Base-by-base conservation (phyloP, 305 asterid genomes). In the Stenogyne calaminthoides region DNA sequence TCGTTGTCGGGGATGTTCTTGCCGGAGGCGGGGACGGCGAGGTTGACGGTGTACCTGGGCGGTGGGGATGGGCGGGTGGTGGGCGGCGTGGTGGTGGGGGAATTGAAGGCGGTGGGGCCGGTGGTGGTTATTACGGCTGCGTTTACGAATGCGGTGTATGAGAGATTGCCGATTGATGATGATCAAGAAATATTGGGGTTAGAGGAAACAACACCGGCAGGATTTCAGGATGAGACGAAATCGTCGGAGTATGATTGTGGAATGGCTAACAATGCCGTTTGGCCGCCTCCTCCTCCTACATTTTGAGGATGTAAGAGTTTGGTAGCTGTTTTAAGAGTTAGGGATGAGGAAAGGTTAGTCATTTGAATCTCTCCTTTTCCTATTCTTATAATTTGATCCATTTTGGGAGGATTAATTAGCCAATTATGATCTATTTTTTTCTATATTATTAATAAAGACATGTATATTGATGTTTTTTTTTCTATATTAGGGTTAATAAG, bases 21-120 rank as follows among this genome's bases (percentile, higher is more conserved):
- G 78, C 97, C 96, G 0, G 80, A 87, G 2, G 90, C 94, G 0
- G 89, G 89, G 0, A 86, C 91, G 8, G 76, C 90, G 1, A 87
- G 93, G 40, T 67, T 92, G 19, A 81, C 92, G 0, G 96, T 90
- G 60, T 90, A 90, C 80, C 70, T 92, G 25, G 85, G 86, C 0
- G 98, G 97, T 16, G 85, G 91, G 6, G 97, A 92, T 61, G 98
- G 98, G 25, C 94, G 90, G 80, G 95, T 92, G 0, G 85, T 90
- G 2, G 98, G 98, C 3, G 97, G 98, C 11, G 83, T 76, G 15
- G 93, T 90, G 74, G 88, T 75, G 1, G 95, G 94, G 0, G 65
- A 87, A 1, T 42, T 92, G 72, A 70, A 58, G 29, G 96, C 98
- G 0, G 85, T 90, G 0, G 95, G 93, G 14, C 91, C 97, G 14